Percentiles rank a stretch among this genome's conserved stretches.
Conservation (phyloP, 1,139 yeast species). For the Citeromyces siamensis region DNA sequence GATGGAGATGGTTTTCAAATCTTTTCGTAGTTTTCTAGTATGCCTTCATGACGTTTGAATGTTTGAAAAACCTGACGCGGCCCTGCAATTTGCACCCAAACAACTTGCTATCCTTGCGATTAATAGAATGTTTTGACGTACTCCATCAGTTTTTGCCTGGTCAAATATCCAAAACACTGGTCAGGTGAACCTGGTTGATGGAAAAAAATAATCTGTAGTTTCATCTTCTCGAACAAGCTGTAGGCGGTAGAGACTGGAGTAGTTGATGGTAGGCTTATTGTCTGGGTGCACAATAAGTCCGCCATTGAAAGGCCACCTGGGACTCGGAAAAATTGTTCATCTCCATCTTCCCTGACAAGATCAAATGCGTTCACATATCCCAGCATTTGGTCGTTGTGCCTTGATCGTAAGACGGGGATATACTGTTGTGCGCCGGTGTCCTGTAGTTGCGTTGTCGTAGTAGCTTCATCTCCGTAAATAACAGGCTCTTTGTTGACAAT, state of each 20-base stretch:
- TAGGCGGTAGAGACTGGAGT: slow-evolving; percentile 17
- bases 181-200: slow-evolving; percentile 5
- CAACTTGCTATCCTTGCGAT: background rate
- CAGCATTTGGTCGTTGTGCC: slow-evolving; percentile 16
- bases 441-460: slow-evolving; percentile 11
- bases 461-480: slow-evolving; percentile 13
- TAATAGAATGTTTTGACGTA: background rate
- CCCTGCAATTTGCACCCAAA: too few relatives aligned
- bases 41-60: too few relatives aligned
- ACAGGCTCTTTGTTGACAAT: slow-evolving; percentile 14
- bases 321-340: slow-evolving; percentile 6
- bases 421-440: slow-evolving; percentile 11
- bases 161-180: background rate
- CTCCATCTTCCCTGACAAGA: slow-evolving; percentile 17
- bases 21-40: too few relatives aligned
- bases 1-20: too few relatives aligned
- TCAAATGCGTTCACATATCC: slow-evolving; percentile 30
- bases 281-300: slow-evolving; percentile 6
- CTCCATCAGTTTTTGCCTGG: background rate
- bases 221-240: slow-evolving; percentile 19
- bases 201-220: slow-evolving; percentile 12
- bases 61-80: too few relatives aligned
- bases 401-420: slow-evolving; percentile 25
- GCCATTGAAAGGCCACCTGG: slow-evolving; percentile 6
- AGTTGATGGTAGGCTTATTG: slow-evolving; percentile 12